Percentiles rank a stretch among this genome's conserved stretches.
Evolutionary conservation across 192 early-diverging fungal genomes (phyloP).

Genomic region (Chytriomyces sp.): DNA sequence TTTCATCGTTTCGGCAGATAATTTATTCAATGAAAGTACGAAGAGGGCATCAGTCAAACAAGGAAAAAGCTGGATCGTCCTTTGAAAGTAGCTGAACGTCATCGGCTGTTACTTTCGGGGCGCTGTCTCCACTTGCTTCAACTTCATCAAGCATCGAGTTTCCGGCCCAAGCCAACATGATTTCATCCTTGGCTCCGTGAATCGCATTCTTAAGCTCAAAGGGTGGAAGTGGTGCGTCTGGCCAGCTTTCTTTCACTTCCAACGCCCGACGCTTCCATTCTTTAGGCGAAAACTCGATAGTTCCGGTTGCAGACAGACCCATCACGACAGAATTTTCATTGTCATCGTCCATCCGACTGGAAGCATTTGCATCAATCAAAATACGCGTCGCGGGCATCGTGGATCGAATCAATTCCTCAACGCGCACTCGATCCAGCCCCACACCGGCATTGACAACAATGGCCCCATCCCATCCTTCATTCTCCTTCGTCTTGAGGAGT

Average conservation of each 20-base stretch:
- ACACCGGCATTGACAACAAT: slow-evolving; percentile 30
- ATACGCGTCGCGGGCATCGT: not conserved
- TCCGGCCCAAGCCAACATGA: slow-evolving; percentile 27
- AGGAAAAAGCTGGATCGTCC: slow-evolving; percentile 25
- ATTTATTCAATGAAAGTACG: too few relatives aligned
- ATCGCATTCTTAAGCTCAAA: slow-evolving; percentile 23
- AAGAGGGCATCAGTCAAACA: slow-evolving; percentile 20
- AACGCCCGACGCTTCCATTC: slow-evolving; percentile 23
- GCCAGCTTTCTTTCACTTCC: slow-evolving; percentile 23
- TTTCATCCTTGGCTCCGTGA: slow-evolving; percentile 21
- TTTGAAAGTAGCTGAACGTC: slow-evolving; percentile 13
- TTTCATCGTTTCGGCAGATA: too few relatives aligned
- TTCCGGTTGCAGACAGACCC: slow-evolving; percentile 8
- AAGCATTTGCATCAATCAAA: slow-evolving; percentile 26
- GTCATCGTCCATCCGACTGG: slow-evolving; percentile 23
- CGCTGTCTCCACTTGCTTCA: not conserved
- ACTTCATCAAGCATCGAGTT: slow-evolving; percentile 26
- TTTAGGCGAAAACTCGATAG: slow-evolving; percentile 8
- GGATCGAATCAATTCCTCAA: slow-evolving; percentile 15
- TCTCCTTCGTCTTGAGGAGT: slow-evolving; percentile 23
- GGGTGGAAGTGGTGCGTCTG: slow-evolving; percentile 25
- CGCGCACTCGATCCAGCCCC: slow-evolving; percentile 4
- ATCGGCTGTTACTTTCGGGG: not conserved
- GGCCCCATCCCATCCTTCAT: slow-evolving; percentile 21
- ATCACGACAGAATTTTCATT: slow-evolving; percentile 34